A percentile compares a stretch with the other conserved stretches of the same genome.
Evolutionary conservation across 495 filamentous ascomycete genomes (phyloP).

Genomic region (Lophiostoma macrostomum): DNA sequence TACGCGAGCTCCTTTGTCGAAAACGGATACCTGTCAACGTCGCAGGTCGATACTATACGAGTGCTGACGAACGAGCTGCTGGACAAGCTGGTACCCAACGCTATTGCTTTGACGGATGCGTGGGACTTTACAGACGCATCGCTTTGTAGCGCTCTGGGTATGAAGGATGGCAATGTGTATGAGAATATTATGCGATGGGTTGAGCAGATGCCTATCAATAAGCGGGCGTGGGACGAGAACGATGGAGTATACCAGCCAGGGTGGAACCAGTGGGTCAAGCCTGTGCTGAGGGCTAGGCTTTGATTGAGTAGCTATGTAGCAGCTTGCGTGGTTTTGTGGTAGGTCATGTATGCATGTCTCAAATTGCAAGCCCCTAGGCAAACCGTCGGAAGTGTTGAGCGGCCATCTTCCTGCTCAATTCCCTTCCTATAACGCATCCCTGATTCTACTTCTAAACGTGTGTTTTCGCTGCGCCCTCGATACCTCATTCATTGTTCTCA

Average conservation of each 20-base stretch:
- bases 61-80: conserved; percentile 23
- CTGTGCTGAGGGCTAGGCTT: too few species aligned
- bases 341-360: too few species aligned
- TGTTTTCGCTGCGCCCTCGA: too few species aligned
- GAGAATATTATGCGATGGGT: conserved; percentile 36
- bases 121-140: conserved; percentile 38
- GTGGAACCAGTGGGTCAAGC: conserved; percentile 14
- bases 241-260: conserved; percentile 15
- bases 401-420: too few species aligned
- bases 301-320: too few species aligned
- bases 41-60: conserved; percentile 21
- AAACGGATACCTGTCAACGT: conserved; percentile 19
- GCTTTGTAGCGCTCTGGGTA: conserved; percentile 36
- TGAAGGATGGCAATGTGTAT: conserved; percentile 37
- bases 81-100: conserved; percentile 26
- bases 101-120: conserved; percentile 37
- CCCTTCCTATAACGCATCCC: too few species aligned
- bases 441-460: too few species aligned
- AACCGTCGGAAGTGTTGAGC: too few species aligned
- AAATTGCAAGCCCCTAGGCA: too few species aligned
- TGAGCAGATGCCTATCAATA: conserved; percentile 34
- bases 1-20: conserved; percentile 28
- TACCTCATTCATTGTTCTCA: too few species aligned
- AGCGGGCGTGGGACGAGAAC: conserved; percentile 5
- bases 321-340: too few species aligned